These are phyloP conservation scores for Exophiala oligosperma DNA, from an alignment of 2,329 filamentous ascomycete species.

Conservation along the genomic window DNA sequence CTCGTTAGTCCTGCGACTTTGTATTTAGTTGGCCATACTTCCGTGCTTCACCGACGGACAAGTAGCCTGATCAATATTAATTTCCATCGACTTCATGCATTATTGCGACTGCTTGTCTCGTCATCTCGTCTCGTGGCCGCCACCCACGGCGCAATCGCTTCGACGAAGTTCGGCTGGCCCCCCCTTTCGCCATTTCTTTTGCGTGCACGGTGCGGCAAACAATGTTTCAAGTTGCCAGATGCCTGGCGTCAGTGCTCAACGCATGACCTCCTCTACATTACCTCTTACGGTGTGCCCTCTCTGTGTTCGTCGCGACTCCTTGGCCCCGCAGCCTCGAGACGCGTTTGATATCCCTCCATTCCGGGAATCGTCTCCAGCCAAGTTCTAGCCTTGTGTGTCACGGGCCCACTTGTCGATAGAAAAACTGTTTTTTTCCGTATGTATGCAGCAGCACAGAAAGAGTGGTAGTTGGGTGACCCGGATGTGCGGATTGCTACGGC, in stretches of 20 bases:
- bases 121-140: neutral
- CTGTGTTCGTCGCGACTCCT: neutral
- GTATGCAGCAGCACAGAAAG: neutral
- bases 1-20: constrained; percentile 16
- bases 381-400: neutral
- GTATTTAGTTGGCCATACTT: neutral
- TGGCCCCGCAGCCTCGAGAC: neutral
- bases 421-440: neutral
- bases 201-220: constrained; percentile 21
- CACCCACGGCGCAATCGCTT: neutral
- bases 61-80: neutral
- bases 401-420: neutral
- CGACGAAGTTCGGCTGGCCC: neutral
- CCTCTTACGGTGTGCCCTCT: too few relatives aligned
- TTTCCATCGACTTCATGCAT: neutral
- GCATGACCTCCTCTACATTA: neutral
- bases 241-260: constrained; percentile 10
- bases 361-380: too few relatives aligned
- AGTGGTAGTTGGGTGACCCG: constrained; percentile 3
- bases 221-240: constrained; percentile 20
- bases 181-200: neutral
- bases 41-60: constrained; percentile 1
- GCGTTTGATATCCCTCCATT: neutral
- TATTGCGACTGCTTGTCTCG: neutral
- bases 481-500: constrained; percentile 16